phyloP scores from a whole-genome alignment of 345 rosid genomes.

The Citrus trifoliata region DNA sequence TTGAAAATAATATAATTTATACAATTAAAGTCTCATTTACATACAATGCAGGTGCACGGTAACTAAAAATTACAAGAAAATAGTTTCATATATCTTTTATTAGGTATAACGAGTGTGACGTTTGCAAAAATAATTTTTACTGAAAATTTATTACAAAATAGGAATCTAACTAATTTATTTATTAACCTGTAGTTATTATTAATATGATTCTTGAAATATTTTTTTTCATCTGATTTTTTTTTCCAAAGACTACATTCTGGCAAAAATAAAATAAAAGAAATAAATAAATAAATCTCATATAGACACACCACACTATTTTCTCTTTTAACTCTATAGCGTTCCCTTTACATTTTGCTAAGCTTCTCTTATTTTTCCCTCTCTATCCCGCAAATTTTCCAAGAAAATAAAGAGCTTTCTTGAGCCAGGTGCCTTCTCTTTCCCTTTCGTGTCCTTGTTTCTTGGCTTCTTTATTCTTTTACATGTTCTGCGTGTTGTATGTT shows the following conservation, averaged over 20 bases:
- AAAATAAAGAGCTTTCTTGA: constrained; percentile 6
- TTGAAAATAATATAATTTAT: no score
- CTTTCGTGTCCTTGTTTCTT: neutral
- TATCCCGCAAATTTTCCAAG: neutral
- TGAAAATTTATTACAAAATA: neutral
- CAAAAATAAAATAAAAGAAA: neutral
- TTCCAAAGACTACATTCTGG: neutral
- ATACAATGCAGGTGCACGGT: no score
- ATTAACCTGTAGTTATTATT: neutral
- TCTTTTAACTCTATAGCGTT: neutral
- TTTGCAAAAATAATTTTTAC: neutral
- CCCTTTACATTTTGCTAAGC: neutral
- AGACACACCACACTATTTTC: neutral
- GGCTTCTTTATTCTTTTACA: neutral
- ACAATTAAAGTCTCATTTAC: no score
- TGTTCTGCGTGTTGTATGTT: constrained; percentile 1
- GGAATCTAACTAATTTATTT: neutral
- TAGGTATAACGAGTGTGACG: neutral
- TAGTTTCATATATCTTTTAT: neutral
- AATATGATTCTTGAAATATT: neutral
- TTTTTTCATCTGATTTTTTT: neutral
- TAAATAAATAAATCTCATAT: neutral
- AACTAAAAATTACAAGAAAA: no score
- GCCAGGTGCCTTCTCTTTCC: constrained; percentile 14
- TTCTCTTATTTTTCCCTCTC: neutral